Base-by-base conservation (phyloP, 1,284 basidiomycete species). In the Pascua sp. region DNA sequence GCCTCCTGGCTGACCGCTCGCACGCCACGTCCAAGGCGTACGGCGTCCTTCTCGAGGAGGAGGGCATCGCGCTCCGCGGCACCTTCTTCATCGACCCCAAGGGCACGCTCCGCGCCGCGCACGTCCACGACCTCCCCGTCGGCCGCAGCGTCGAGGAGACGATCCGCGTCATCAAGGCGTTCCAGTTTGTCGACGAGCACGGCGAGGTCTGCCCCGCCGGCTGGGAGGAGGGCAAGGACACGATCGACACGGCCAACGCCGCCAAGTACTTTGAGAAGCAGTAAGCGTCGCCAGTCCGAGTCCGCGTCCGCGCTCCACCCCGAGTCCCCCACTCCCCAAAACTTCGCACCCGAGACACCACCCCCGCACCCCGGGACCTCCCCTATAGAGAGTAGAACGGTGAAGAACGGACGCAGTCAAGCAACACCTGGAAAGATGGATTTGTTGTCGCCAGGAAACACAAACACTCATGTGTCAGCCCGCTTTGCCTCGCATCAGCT, bases 141-240 rank as follows among this genome's bases (percentile, higher is more conserved):
- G 91, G 91, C 42, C 88, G 91, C 60, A 91, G 89, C 5, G 91
- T 93, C 59, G 90, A 91, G 51, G 91, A 94, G 80, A 91, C 90
- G 8, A 73, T 92, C 62, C 87, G 91, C 60, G 84, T 94, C 57
- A 80, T 94, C 78, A 87, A 93, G 79, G 91, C 91, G 12, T 92
- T 94, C 86, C 90, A 93, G 73, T 75, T 74, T 67, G 70, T 67
- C 51, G 90, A 93, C 65, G 81, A 87, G 77, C 83, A 91, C 72
- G 91, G 91, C 47, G 90, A 94, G 76, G 90, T 91, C 50, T 94
- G 91, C 82, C 91, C 91, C 18, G 87, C 86, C 32, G 89, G 89
- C 79, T 94, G 91, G 91, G 70, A 76, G 65, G 68, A 72, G 63
- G 71, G 70, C 53, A 62, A 63, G 50, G 69, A 67, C 60, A 72